Percentiles rank a stretch among this genome's conserved stretches.
Conservation (phyloP, 148 eudicot species). For the Pouteria glomerata region DNA sequence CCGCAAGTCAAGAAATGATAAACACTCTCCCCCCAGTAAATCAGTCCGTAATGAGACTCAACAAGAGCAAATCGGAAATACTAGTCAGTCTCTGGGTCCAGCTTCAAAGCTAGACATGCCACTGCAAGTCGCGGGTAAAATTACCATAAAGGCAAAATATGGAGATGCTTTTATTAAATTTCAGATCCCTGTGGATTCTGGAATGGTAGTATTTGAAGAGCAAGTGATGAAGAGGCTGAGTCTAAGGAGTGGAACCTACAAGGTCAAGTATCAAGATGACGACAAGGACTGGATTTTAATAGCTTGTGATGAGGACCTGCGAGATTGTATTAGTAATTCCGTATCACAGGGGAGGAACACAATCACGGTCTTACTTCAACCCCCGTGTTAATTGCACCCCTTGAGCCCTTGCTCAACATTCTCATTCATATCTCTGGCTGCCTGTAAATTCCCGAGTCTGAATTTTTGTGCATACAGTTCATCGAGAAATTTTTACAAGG, state of each 20-base stretch:
- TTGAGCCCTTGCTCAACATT: not conserved
- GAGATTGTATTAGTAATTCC: not conserved
- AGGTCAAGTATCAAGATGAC: not conserved
- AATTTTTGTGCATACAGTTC: too few relatives aligned
- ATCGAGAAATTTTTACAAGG: too few relatives aligned
- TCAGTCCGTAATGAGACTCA: not conserved
- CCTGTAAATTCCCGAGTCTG: not conserved
- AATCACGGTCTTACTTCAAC: not conserved
- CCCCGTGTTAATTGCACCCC: not conserved
- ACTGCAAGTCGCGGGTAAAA: not conserved
- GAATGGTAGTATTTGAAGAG: not conserved
- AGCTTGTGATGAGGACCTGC: not conserved
- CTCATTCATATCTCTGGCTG: not conserved
- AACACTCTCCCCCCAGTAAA: not conserved
- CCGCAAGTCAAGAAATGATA: not conserved
- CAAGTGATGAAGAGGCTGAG: not conserved
- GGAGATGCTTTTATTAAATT: not conserved
- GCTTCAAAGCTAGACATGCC: not conserved
- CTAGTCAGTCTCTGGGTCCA: not conserved
- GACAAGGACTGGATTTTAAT: not conserved
- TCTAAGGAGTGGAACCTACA: not conserved
- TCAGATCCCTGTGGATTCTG: not conserved
- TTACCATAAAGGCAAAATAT: conserved; percentile 1
- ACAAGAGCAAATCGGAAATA: not conserved
- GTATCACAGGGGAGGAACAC: not conserved